Percentiles rank a stretch among this genome's conserved stretches.
These are phyloP conservation scores for Arthrobotrys pseudoclavata DNA, from an alignment of 2,329 filamentous ascomycete genomes.

Conservation along the genomic window DNA sequence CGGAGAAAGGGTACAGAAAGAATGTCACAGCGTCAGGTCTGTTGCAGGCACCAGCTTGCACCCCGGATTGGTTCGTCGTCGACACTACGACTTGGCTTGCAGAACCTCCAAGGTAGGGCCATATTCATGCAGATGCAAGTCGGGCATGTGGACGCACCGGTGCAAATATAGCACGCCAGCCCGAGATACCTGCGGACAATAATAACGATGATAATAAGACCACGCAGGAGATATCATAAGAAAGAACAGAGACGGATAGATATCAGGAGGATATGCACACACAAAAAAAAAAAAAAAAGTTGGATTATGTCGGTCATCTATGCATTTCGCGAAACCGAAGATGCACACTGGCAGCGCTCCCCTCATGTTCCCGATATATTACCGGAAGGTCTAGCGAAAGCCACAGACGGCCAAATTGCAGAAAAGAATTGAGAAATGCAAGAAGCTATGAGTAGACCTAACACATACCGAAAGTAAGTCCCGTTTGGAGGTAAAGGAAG, in stretches of 20 bases:
- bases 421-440: neutral
- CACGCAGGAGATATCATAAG: constrained; percentile 22
- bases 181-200: constrained; percentile 28
- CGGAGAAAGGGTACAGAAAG: neutral
- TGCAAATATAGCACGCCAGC: constrained; percentile 46
- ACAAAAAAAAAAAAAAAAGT: neutral
- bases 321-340: constrained; percentile 22
- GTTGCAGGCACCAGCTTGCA: constrained; percentile 29
- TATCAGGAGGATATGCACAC: neutral
- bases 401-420: constrained; percentile 3
- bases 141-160: constrained; percentile 25
- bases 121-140: constrained; percentile 51
- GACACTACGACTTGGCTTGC: constrained; percentile 40
- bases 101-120: constrained; percentile 34
- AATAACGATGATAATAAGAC: neutral
- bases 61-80: constrained; percentile 37
- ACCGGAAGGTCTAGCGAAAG: neutral
- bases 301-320: constrained; percentile 11
- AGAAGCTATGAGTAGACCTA: neutral
- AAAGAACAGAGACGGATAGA: constrained; percentile 10
- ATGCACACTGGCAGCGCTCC: neutral
- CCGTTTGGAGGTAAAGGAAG: constrained; percentile 3
- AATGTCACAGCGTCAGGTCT: constrained; percentile 53
- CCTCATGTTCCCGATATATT: constrained; percentile 37
- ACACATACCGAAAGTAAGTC: constrained; percentile 11